Evolutionary conservation across 2,329 filamentous ascomycete genomes (phyloP), one percentile per base, ranked within the genome.

Genomic region (Orbilia blumenaviensis): DNA sequence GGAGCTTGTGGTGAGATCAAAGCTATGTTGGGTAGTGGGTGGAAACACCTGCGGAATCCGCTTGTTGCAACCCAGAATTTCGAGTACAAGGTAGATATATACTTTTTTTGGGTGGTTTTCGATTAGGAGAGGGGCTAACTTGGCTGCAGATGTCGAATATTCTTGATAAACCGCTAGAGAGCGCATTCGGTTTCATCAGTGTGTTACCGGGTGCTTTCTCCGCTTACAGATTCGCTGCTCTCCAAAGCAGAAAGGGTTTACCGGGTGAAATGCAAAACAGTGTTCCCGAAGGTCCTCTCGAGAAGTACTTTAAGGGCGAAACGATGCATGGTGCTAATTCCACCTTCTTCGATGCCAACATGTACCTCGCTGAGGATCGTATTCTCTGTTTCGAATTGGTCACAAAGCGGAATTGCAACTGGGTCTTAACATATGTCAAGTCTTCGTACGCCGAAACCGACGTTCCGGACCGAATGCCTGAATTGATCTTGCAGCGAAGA

Each of bases 1-100:
- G 95, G 95, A 80, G 94, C 95, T 80, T 99, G 95, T 83, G 95
- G 95, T 84, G 95, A 99, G 83, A 99, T 99, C 86, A 98, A 99
- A 84, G 94, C 94, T 79, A 97, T 98, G 94, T 86, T 98, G 84
- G 91, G 90, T 25, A 89, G 89, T 2, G 89, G 88, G 71, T 94
- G 94, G 78, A 94, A 92, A 83, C 93, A 96, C 80, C 87, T 99
- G 36, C 83, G 97, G 79, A 99, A 98, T 81, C 95, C 95, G 0
- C 87, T 99, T 3, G 92, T 99, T 21, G 95, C 95, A 1, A 94
- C 94, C 0, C 95, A 99, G 81, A 99, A 99, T 82, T 99, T 99
- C 80, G 95, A 99, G 85, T 99, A 99, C 87, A 99, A 99, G 71
- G 78, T 79, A 10, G 14, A 16, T n/a, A n/a, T n/a, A n/a, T n/a